These are phyloP conservation scores for Cladosporium austrohemisphaericum DNA, from an alignment of 2,329 filamentous ascomycete species.

Conservation along the genomic window DNA sequence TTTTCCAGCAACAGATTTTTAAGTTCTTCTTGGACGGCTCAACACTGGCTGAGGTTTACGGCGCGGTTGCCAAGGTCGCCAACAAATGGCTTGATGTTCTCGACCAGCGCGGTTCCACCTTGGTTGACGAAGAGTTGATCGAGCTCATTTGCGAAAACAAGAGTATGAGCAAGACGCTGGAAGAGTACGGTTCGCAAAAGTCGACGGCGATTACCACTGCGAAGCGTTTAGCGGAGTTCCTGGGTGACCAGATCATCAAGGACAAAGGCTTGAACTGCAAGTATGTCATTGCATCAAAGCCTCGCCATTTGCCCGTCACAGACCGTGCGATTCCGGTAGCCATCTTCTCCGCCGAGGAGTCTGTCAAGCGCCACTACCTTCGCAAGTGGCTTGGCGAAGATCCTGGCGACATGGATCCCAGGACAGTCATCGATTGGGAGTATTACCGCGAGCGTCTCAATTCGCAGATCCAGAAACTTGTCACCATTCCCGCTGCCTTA, in stretches of 20 bases:
- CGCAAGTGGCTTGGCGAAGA: constrained; percentile 96
- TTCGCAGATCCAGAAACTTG: constrained; percentile 97
- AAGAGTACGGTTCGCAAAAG: constrained; percentile 93
- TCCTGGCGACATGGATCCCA: constrained; percentile 82
- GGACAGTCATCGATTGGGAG: constrained; percentile 88
- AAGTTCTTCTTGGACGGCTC: constrained; percentile 95
- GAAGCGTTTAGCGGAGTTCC: constrained; percentile 87
- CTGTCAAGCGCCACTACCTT: constrained; percentile 82
- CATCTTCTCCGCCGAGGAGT: constrained; percentile 91
- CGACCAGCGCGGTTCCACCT: constrained; percentile 77
- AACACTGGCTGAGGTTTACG: constrained; percentile 84
- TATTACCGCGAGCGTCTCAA: constrained; percentile 96
- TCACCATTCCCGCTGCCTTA: constrained; percentile 94
- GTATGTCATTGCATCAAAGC: constrained; percentile 91
- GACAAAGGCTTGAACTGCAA: constrained; percentile 99
- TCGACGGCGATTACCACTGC: constrained; percentile 99
- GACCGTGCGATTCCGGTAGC: constrained; percentile 92
- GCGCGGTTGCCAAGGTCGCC: constrained; percentile 85
- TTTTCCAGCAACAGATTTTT: constrained; percentile 99
- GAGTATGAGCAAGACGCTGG: constrained; percentile 94
- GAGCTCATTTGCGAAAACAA: constrained; percentile 99
- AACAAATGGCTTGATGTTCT: constrained; percentile 97
- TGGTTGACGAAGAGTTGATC: constrained; percentile 95
- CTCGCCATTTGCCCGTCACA: constrained; percentile 85
- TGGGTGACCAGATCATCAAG: constrained; percentile 98